Base-by-base conservation (phyloP, 2,329 filamentous ascomycete species). In the Fusarium globosum region DNA sequence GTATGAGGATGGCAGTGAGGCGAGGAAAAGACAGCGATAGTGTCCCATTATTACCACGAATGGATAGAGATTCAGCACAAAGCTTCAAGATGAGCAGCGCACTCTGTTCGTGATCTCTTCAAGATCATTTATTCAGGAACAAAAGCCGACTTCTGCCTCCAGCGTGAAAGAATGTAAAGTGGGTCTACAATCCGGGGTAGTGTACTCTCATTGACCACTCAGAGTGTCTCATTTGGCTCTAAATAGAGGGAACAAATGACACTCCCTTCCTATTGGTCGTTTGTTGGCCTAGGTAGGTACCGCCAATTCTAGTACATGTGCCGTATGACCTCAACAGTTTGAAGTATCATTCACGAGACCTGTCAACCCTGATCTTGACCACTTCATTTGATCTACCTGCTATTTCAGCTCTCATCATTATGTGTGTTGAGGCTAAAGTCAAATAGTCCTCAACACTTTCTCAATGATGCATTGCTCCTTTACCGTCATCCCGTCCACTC, bases 321-420 rank as follows among this genome's bases (percentile, higher is more conserved):
- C 67, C 73, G 56, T 76, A 77, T 78, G 76, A 78, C 76, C 76
- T 74, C 69, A 72, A 70, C 76, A 39, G 48, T 73, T 68, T 55
- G 57, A 41, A 38, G 38, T 49, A 45, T 53, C 43, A 35, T 69
- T 74, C 76, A 77, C 76, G 76, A 73, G 76, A 76, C 76, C 66
- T 64, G 43, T 35, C 68, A 68, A 73, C 45, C 71, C 51, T 63
- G 66, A 63, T 68, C 66, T 73, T 57, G 39, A 73, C 55, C 51
- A 59, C 45, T 73, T 73, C 70, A 71, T 48, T 73, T 72, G 42
- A 74, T 71, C 55, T 58, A 57, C 51, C 23, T 55, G 26, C 26
- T 43, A 36, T 43, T 59, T 28, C 26, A 59, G 26, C 42, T 49
- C 46, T 38, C 30, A 46, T 53, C 56, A 60, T 58, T 65, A n/a